Base-by-base conservation (phyloP, 495 filamentous ascomycete genomes). In the Penicillium simplicissimum region DNA sequence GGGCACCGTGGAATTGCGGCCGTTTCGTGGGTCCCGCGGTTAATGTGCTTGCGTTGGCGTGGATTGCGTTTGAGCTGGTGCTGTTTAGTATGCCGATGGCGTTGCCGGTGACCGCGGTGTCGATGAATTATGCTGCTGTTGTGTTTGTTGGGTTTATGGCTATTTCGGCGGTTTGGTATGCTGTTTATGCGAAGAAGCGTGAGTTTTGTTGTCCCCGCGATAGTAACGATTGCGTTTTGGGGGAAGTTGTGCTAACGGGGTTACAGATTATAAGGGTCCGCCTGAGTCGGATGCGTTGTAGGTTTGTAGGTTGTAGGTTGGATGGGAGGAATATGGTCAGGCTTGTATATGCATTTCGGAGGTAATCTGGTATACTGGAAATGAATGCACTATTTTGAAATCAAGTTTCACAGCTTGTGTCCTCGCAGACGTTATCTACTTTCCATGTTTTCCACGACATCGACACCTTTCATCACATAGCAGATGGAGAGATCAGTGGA, bases 61-160 rank as follows among this genome's bases (percentile, higher is more conserved):
- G 86, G 87, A 86, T 85, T 51, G 55, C 73, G 8, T 81, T 90
- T 43, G 87, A 85, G 19, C 73, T 88, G 38, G 85, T 87, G 4
- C 70, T 84, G 10, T 84, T 83, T 68, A 81, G 80, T 66, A 83
- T 84, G 81, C 82, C 82, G 0, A 77, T 76, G 7, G 67, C 65
- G 36, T 61, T 79, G 60, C 82, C 84, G 1, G 80, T 86, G 23
- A 79, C 79, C 9, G 15, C 69, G 0, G 61, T 67, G 0, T 77
- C 69, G 37, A 86, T 85, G 79, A 87, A 88, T 70, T 88, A 88
- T 71, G 87, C 87, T 8, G 79, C 76, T 0, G 85, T 86, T 1
- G 85, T 88, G 7, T 88, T 90, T 70, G 76, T 83, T n/a, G 84
- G 82, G 4, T 81, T 82, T 49, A 68, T 75, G 71, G 67, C 65